Base-by-base conservation (phyloP, 345 rosid species). In the Erucastrum elatum region DNA sequence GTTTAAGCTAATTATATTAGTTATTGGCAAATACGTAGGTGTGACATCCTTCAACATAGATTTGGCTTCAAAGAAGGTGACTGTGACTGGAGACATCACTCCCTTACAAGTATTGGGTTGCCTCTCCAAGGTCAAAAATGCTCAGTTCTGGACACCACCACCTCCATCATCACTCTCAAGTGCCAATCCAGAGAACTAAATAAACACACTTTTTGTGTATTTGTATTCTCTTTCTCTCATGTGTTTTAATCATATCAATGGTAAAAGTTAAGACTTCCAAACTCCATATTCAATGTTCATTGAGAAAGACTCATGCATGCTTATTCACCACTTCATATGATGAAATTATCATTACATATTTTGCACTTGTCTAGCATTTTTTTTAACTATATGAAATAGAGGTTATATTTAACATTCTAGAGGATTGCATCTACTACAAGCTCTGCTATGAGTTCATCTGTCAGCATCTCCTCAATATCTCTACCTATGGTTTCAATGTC, bases 31-130 rank as follows among this genome's bases (percentile, higher is more conserved):
- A 75, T 25, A 64, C 41, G 68, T 82, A 93, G 98, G 97, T 63
- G 98, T 93, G 26, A 91, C 93, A 70, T 91, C 98, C 12, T 93
- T 87, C 87, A 88, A 86, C 71, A 86, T 93, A 83, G 95, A 93
- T 70, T 82, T 93, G 29, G 93, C 90, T 73, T 79, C 85, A 72
- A 87, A 91, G 88, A 87, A 84, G 82, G 93, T 93, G 55, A 93
- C 92, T 8, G 94, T 93, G 83, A 88, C 86, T 82, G 98, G 98
- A 72, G 87, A 88, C 58, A 86, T 93, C 21, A 89, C 98, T 8
- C 97, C 98, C 0, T 83, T 74, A 33, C 84, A 74, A 31, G 92
- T 93, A 17, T 80, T 93, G 75, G 87, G 88, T 84, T 90, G 98
- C 85, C 84, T 93, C 80, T 91, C 98, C 21, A 91, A 86, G 86